These are phyloP conservation scores for Arachnopeziza araneosa DNA, from an alignment of 2,329 filamentous ascomycete genomes.

Conservation along the genomic window DNA sequence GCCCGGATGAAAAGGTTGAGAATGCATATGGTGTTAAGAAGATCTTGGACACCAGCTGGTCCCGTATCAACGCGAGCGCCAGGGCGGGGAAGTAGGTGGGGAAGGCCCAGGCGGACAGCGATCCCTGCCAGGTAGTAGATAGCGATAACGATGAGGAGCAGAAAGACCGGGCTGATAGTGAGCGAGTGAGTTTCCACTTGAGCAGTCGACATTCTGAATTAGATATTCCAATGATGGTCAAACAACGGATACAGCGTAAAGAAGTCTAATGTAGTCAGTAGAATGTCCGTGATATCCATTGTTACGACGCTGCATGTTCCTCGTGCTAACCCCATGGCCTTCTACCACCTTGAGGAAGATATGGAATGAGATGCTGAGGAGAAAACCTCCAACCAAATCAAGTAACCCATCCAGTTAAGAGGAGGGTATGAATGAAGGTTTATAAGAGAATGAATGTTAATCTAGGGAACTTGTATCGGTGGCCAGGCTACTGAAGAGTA, in stretches of 20 bases:
- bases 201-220: neutral
- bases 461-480: conserved; percentile 69
- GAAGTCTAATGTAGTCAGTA: neutral
- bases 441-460: conserved; percentile 33
- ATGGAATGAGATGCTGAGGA: conserved; percentile 42
- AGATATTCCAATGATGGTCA: conserved; percentile 3
- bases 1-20: neutral
- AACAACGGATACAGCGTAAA: neutral
- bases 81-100: neutral
- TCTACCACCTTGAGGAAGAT: conserved; percentile 44
- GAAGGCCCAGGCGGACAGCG: neutral
- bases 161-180: neutral
- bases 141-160: neutral
- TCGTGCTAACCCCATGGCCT: conserved; percentile 44
- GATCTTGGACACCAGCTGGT: neutral
- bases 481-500: conserved; percentile 48
- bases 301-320: conserved; percentile 22
- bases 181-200: conserved; percentile 1
- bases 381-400: conserved; percentile 21
- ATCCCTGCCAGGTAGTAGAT: neutral
- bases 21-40: conserved; percentile 1
- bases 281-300: neutral
- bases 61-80: neutral
- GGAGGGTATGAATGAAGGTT: conserved; percentile 33
- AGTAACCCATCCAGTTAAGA: conserved; percentile 38